phyloP scores from a whole-genome alignment of 2,329 filamentous ascomycete species.

The Xylaria arbuscula region DNA sequence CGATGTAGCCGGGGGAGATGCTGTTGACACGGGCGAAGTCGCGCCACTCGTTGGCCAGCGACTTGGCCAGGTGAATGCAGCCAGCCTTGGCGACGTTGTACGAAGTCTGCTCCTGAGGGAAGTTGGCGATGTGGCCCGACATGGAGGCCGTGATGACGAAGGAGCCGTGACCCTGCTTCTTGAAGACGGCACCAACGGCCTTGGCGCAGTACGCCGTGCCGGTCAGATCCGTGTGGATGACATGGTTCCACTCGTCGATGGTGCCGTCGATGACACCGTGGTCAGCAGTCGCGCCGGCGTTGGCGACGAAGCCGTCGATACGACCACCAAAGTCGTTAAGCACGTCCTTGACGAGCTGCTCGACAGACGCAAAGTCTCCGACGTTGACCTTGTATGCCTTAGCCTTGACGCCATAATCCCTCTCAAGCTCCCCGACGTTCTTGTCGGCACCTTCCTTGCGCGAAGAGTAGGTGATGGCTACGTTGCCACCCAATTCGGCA shows the following conservation, averaged over 20 bases:
- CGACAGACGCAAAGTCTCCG: constrained; percentile 62
- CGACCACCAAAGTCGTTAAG: constrained; percentile 78
- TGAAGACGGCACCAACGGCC: constrained; percentile 68
- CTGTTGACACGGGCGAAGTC: constrained; percentile 71
- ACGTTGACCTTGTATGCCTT: constrained; percentile 71
- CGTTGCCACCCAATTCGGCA: constrained; percentile 76
- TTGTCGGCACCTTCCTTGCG: constrained; percentile 74
- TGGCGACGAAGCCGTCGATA: constrained; percentile 80
- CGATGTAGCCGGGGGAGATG: constrained; percentile 71
- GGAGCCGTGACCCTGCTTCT: constrained; percentile 68
- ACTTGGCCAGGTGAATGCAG: constrained; percentile 55
- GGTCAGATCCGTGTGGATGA: constrained; percentile 70
- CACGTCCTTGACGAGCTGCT: constrained; percentile 69
- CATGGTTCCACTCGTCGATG: constrained; percentile 67
- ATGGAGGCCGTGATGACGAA: constrained; percentile 74
- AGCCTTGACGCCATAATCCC: constrained; percentile 75
- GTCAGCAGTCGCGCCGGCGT: constrained; percentile 71
- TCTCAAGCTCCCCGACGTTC: constrained; percentile 72
- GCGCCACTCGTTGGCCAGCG: constrained; percentile 70
- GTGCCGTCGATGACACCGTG: constrained; percentile 66
- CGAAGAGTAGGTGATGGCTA: constrained; percentile 78
- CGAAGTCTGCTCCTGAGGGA: constrained; percentile 71
- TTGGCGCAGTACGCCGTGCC: constrained; percentile 74
- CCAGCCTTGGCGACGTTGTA: constrained; percentile 71
- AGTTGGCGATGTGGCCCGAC: constrained; percentile 74